Evolutionary conservation across 768 basidiomycete genomes (phyloP).

Genomic region (Glaciozyma antarctica): DNA sequence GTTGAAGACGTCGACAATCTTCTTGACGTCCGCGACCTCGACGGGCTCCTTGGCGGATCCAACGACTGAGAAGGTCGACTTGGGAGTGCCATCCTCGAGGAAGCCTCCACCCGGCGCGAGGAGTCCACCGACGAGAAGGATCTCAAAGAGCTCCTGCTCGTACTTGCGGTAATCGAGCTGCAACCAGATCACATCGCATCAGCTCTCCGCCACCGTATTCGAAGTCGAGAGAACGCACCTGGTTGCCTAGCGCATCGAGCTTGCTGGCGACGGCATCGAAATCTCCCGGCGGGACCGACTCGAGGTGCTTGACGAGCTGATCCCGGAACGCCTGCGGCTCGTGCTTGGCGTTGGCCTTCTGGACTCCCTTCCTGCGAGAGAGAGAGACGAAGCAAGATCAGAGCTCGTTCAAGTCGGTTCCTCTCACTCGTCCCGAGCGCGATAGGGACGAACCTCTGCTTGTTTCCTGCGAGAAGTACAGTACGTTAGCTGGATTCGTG

Average conservation of each 20-base stretch:
- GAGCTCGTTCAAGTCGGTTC: no score
- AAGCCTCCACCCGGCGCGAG: slow-evolving; percentile 91
- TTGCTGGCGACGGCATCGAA: slow-evolving; percentile 74
- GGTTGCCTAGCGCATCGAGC: slow-evolving; percentile 70
- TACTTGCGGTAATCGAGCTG: slow-evolving; percentile 94
- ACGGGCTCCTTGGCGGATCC: slow-evolving; percentile 69
- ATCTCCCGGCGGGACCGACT: slow-evolving; percentile 64
- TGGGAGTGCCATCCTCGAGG: slow-evolving; percentile 73
- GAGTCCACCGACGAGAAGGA: slow-evolving; percentile 88
- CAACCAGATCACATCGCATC: no score
- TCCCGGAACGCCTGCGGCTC: slow-evolving; percentile 68
- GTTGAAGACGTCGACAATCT: slow-evolving; percentile 86
- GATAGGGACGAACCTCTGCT: no score
- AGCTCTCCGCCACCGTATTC: neutral
- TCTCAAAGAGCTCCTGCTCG: slow-evolving; percentile 91
- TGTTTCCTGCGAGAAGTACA: neutral
- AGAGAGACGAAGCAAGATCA: no score
- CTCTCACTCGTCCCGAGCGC: no score
- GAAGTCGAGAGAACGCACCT: neutral
- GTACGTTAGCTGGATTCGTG: neutral
- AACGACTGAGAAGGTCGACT: slow-evolving; percentile 72
- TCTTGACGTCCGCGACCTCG: slow-evolving; percentile 77
- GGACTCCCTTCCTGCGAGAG: neutral
- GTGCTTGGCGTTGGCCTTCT: slow-evolving; percentile 1
- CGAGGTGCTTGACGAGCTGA: slow-evolving; percentile 81